phyloP scores from a whole-genome alignment of 345 rosid species.

The Brassica cretica region DNA sequence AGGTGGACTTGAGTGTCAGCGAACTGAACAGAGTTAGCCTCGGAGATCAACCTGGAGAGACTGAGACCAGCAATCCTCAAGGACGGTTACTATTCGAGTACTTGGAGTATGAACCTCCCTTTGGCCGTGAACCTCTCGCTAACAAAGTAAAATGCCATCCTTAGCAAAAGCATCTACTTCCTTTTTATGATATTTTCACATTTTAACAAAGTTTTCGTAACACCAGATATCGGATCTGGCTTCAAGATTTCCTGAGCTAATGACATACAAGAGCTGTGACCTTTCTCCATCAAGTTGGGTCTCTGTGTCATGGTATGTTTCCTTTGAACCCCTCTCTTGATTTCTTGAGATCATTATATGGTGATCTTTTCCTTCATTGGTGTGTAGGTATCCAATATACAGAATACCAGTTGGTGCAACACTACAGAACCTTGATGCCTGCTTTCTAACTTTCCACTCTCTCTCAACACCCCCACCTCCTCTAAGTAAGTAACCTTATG shows the following conservation, averaged over 20 bases:
- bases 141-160: constrained; percentile 53
- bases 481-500: constrained; percentile 44
- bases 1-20: constrained; percentile 40
- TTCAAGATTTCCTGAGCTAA: constrained; percentile 68
- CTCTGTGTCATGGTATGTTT: constrained; percentile 82
- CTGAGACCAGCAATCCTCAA: constrained; percentile 52
- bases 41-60: constrained; percentile 55
- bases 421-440: constrained; percentile 83
- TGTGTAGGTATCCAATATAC: constrained; percentile 75
- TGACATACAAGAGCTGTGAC: constrained; percentile 76
- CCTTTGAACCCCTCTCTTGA: background rate
- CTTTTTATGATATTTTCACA: background rate
- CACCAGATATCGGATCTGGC: constrained; percentile 67
- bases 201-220: background rate
- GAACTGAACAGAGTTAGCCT: constrained; percentile 50
- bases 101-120: constrained; percentile 76
- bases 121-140: constrained; percentile 77
- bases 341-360: background rate
- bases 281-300: constrained; percentile 86
- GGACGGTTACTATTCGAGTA: constrained; percentile 67
- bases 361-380: background rate
- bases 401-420: constrained; percentile 88
- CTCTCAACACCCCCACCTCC: constrained; percentile 47
- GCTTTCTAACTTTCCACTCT: constrained; percentile 80
- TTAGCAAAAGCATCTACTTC: background rate